Base-by-base conservation (phyloP, 2,329 filamentous ascomycete species). In the Colletotrichum musicola region DNA sequence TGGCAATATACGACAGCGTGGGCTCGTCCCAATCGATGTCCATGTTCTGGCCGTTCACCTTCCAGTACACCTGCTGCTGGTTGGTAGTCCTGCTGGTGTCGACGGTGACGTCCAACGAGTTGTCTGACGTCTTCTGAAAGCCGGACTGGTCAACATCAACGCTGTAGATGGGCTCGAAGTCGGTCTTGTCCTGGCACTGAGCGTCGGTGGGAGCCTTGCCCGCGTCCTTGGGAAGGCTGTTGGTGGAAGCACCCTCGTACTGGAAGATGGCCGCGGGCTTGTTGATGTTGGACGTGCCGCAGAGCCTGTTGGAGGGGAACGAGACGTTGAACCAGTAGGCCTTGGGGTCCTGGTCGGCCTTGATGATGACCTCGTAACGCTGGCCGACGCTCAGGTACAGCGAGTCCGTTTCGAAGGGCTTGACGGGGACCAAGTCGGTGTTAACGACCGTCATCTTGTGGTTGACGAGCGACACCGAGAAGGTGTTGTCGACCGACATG, bases 401-500 rank as follows among this genome's bases (percentile, higher is more conserved):
- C 3, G 89, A 84, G 3, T 86, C 81, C 0, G 89, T 90, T 4
- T 85, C 81, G 75, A 91, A 93, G 0, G 91, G 90, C 71, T 87
- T 75, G 46, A 92, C 80, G 1, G 86, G 82, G 2, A 91, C 87
- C 61, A 90, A 90, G 74, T 92, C 90, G 72, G 87, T 87, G n/a
- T 89, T 84, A 62, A 92, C 88, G 62, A 92, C 87, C 0, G 83
- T 90, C 78, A 92, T 81, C 27, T 79, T 86, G 77, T 92, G 90
- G 2, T 82, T 84, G 79, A 82, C 87, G 74, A 86, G 91, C 73
- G 80, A 90, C 73, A 91, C 88, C 49, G 83, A 78, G 74, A 86
- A 81, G 67, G 85, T 77, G 44, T 80, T 82, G 74, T 89, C 81
- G 64, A 83, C 78, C 46, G 88, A 81, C 0, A 84, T 77, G 76